These are phyloP conservation scores for Trichophyton schoenleinii DNA, from an alignment of 2,329 filamentous ascomycete genomes.

Conservation along the genomic window DNA sequence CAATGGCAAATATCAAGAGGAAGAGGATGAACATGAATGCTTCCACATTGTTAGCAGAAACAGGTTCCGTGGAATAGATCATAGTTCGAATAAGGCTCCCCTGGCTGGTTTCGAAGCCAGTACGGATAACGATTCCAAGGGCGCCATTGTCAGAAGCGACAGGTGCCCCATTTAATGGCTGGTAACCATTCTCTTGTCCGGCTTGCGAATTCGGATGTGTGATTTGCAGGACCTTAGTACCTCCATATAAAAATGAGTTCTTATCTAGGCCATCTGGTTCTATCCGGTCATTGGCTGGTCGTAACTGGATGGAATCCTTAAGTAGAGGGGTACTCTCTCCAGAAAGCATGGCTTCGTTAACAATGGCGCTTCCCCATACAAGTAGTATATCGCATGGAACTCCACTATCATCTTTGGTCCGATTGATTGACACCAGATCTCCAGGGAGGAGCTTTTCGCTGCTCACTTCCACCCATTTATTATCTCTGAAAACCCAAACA, in stretches of 20 bases:
- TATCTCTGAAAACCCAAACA: constrained; percentile 76
- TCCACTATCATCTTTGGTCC: constrained; percentile 92
- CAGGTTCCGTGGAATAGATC: constrained; percentile 98
- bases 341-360: constrained; percentile 98
- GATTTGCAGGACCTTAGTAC: constrained; percentile 92
- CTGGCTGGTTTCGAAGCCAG: constrained; percentile 96
- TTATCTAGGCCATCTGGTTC: constrained; percentile 91
- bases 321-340: constrained; percentile 93
- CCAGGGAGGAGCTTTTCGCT: constrained; percentile 89
- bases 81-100: constrained; percentile 95
- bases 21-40: constrained; percentile 97
- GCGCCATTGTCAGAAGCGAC: constrained; percentile 86
- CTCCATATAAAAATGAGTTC: constrained; percentile 90
- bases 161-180: constrained; percentile 63
- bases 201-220: constrained; percentile 64
- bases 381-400: constrained; percentile 96
- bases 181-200: constrained; percentile 45
- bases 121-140: constrained; percentile 89
- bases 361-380: constrained; percentile 88
- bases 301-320: constrained; percentile 89
- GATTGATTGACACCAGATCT: constrained; percentile 79
- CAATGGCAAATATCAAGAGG: constrained; percentile 87
- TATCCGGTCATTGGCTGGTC: constrained; percentile 65
- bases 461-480: constrained; percentile 75
- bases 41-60: constrained; percentile 96